phyloP scores from a whole-genome alignment of 2,329 filamentous ascomycete genomes.

The Fusarium mangiferae region DNA sequence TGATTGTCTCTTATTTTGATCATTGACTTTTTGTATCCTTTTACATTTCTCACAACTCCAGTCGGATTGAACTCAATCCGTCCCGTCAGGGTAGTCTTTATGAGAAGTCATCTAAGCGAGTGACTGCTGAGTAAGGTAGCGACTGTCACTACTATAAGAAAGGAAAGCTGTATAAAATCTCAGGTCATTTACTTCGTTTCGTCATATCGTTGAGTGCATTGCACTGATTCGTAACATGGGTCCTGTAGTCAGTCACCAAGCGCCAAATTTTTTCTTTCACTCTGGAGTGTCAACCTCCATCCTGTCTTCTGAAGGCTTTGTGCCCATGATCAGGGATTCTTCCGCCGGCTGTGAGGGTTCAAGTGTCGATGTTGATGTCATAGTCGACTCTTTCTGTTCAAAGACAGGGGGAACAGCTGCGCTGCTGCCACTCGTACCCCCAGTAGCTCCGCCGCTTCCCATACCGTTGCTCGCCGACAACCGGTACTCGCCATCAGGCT shows the following conservation, averaged over 20 bases:
- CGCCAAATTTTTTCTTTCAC: slow-evolving; percentile 12
- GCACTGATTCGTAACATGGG: slow-evolving; percentile 33
- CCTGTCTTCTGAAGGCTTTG: slow-evolving; percentile 41
- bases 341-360: slow-evolving; percentile 39
- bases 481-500: slow-evolving; percentile 66
- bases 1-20: slow-evolving; percentile 7
- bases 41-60: slow-evolving; percentile 15
- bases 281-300: slow-evolving; percentile 43
- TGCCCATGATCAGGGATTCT: slow-evolving; percentile 39
- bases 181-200: slow-evolving; percentile 45
- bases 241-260: slow-evolving; percentile 23
- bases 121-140: slow-evolving; percentile 33
- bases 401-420: slow-evolving; percentile 19
- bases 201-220: slow-evolving; percentile 38
- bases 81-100: slow-evolving; percentile 3
- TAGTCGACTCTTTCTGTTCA: slow-evolving; percentile 44
- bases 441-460: slow-evolving; percentile 15
- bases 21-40: slow-evolving; percentile 25
- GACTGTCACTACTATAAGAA: slow-evolving; percentile 35
- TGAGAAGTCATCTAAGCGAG: slow-evolving; percentile 36
- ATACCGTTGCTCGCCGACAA: slow-evolving; percentile 52
- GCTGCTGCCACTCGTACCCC: slow-evolving; percentile 31
- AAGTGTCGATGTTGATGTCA: slow-evolving; percentile 31
- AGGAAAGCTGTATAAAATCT: slow-evolving; percentile 34
- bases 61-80: slow-evolving; percentile 9